Evolutionary conservation across 441 rosid genomes (phyloP).

Genomic region (Eruca vesicaria): DNA sequence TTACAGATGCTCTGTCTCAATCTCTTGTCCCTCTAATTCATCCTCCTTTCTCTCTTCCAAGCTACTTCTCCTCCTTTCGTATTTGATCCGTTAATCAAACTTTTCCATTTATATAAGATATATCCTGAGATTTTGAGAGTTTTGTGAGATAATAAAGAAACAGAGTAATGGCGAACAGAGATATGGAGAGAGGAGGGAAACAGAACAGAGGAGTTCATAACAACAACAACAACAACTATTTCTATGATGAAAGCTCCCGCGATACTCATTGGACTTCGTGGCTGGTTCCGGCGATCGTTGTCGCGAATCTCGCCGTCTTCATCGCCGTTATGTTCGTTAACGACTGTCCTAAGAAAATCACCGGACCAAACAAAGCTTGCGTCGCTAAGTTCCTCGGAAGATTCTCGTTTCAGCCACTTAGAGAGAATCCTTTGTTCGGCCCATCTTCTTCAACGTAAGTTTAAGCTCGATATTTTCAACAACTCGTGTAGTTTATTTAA

Average conservation of each 20-base stretch:
- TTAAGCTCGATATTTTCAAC: not conserved
- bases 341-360: conserved; percentile 70
- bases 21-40: conserved; percentile 28
- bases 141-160: not conserved
- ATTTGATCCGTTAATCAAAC: not conserved
- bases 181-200: conserved; percentile 64
- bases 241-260: conserved; percentile 41
- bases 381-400: conserved; percentile 74
- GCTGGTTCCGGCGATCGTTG: conserved; percentile 76
- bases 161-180: conserved; percentile 58
- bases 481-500: not conserved
- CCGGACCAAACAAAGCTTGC: conserved; percentile 48
- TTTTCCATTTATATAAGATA: not conserved
- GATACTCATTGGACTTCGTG: conserved; percentile 77
- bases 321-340: conserved; percentile 73
- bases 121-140: conserved; percentile 11
- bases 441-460: conserved; percentile 87
- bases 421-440: conserved; percentile 90
- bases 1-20: conserved; percentile 34
- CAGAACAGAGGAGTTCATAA: conserved; percentile 38
- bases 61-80: conserved; percentile 35
- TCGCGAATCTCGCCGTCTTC: conserved; percentile 65
- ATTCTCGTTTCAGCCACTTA: conserved; percentile 79
- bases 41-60: conserved; percentile 25
- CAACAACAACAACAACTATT: conserved; percentile 19